Conservation (phyloP, 176 grass and related monocot genomes). For the Neostapfia colusana region DNA sequence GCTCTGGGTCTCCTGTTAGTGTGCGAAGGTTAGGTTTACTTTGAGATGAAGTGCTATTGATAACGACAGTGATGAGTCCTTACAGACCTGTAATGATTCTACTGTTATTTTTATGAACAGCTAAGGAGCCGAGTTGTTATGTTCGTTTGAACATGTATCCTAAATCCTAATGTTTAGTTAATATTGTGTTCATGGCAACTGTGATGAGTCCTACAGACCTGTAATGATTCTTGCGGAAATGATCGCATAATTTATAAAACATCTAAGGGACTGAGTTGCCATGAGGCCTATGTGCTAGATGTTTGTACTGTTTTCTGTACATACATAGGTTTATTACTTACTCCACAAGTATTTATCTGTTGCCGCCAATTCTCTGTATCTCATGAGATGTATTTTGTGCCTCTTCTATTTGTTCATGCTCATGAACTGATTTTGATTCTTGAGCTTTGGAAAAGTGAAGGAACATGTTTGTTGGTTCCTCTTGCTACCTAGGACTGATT, state of each 20-base stretch:
- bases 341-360: conserved; percentile 12
- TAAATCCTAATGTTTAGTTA: too few species aligned
- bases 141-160: neutral
- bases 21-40: neutral
- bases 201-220: conserved; percentile 65
- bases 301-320: neutral
- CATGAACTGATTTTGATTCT: conserved; percentile 19
- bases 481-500: conserved; percentile 62
- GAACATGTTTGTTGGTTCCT: conserved; percentile 46
- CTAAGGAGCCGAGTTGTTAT: conserved; percentile 37
- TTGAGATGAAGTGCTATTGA: neutral
- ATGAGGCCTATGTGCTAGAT: neutral
- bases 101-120: too few species aligned
- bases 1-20: conserved; percentile 5
- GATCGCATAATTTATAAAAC: conserved; percentile 60
- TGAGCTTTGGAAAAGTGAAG: conserved; percentile 51
- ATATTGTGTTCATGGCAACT: neutral
- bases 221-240: conserved; percentile 77
- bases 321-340: neutral
- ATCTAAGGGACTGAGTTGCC: conserved; percentile 63
- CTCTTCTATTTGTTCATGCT: conserved; percentile 47
- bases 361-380: conserved; percentile 33
- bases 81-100: conserved; percentile 64
- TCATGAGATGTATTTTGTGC: neutral
- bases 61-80: conserved; percentile 25